Evolutionary conservation across 2,329 filamentous ascomycete species (phyloP), one percentile per base, ranked within the genome.

Genomic region (Botryotinia calthae): DNA sequence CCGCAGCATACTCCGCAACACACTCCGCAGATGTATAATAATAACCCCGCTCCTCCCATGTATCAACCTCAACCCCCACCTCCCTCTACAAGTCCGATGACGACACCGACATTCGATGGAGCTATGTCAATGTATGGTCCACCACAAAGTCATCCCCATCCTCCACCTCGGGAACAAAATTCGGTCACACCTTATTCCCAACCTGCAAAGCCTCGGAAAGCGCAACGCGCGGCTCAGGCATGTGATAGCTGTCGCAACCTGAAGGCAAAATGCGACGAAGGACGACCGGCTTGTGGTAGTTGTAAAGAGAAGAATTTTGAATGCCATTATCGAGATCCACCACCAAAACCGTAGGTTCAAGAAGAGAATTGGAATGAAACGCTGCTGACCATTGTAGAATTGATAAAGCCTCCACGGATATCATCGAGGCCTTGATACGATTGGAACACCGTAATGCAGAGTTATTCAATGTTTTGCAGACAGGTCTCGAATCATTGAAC

Each of bases 191-290:
- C 62, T 28, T 72, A 68, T 31, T 16, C 71, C 7, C 71, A 72
- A 54, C 42, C 63, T 12, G 37, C 25, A 28, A 74, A 70, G 64
- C 59, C 73, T 51, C 77, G 77, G 69, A 81, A 80, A 71, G 77
- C 79, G 31, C 77, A 78, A 72, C 74, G 78, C 46, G 80, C 80
- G 4, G 77, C 79, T 61, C 78, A 97, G 91, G 96, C 96, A 54
- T 99, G 96, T 82, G 94, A 97, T 79, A 93, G 91, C 81, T 97
- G 94, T 82, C 90, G 94, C 73, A 88, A 92, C 74, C 87, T 95
- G 56, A 97, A 97, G 82, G 94, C 94, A 22, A 97, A 97, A 82
- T 97, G 94, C 81, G 94, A 97, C 78, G 94, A 97, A 84, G 90
- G 90, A 18, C 90, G 92, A 76, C 94, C 79, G 28, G 64, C 92